Evolutionary conservation across 768 basidiomycete species (phyloP).

Genomic region (Suillus americanus): DNA sequence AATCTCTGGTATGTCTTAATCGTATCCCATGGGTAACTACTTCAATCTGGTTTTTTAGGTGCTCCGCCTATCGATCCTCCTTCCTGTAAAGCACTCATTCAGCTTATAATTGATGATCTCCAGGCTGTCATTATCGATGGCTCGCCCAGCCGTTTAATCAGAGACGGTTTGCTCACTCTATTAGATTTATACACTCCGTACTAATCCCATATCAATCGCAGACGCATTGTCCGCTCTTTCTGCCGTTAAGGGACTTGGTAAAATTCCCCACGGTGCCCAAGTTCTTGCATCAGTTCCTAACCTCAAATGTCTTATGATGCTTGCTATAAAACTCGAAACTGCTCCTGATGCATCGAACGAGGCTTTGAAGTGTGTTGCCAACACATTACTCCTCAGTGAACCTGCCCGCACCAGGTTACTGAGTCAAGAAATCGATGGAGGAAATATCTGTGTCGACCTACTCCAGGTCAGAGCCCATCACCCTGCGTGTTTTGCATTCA

Average conservation of each 20-base stretch:
- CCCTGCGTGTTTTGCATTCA: constrained; percentile 17
- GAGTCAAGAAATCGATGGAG: constrained; percentile 60
- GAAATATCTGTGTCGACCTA: constrained; percentile 51
- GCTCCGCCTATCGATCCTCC: constrained; percentile 41
- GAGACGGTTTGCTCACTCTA: constrained; percentile 48
- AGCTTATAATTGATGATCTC: constrained; percentile 60
- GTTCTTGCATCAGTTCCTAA: constrained; percentile 56
- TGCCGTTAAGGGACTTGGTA: constrained; percentile 74
- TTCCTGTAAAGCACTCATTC: constrained; percentile 56
- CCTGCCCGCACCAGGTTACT: constrained; percentile 58
- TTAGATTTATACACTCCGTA: neutral
- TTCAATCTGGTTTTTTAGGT: neutral
- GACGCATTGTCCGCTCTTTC: constrained; percentile 68
- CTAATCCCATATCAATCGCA: constrained; percentile 26
- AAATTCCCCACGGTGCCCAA: constrained; percentile 65
- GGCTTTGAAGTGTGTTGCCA: constrained; percentile 76
- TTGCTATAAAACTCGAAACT: constrained; percentile 55
- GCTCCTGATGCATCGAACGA: constrained; percentile 62
- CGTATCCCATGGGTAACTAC: neutral
- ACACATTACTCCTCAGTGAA: constrained; percentile 72
- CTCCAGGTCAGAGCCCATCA: constrained; percentile 48
- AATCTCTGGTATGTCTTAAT: constrained; percentile 44
- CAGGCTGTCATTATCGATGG: constrained; percentile 33
- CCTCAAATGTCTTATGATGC: constrained; percentile 52
- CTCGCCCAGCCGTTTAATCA: constrained; percentile 48